Conservation (phyloP, 768 basidiomycete species). For the Boletus bicolor region DNA sequence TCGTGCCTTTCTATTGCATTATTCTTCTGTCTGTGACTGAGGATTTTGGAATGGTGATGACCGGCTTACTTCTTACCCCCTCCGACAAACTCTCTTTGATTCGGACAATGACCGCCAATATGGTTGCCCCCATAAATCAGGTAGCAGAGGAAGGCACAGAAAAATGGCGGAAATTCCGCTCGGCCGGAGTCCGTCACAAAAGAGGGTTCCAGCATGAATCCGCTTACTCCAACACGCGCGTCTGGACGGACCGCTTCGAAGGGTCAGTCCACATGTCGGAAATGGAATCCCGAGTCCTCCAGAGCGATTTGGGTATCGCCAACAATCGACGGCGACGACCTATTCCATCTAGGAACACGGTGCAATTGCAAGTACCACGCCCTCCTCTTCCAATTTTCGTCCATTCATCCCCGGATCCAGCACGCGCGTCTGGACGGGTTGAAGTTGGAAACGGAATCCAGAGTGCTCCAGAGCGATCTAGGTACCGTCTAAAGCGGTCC, state of each 20-base stretch:
- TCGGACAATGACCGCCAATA: too few relatives aligned
- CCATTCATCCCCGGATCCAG: background rate
- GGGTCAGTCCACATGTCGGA: background rate
- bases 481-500: background rate
- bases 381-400: background rate
- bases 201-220: too few relatives aligned
- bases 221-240: too few relatives aligned
- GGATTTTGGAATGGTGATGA: too few relatives aligned
- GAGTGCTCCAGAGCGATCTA: background rate
- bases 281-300: background rate
- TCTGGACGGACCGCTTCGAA: too few relatives aligned
- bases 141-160: too few relatives aligned
- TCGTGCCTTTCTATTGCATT: background rate
- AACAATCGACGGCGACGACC: background rate
- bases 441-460: background rate
- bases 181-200: too few relatives aligned
- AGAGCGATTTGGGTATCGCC: background rate
- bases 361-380: background rate
- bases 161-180: too few relatives aligned
- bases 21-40: too few relatives aligned
- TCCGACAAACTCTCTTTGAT: too few relatives aligned
- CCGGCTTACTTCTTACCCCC: too few relatives aligned
- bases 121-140: too few relatives aligned
- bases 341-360: background rate
- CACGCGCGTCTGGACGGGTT: background rate